Percentiles rank a stretch among this genome's conserved stretches.
These are phyloP conservation scores for Pseudocercospora cruenta DNA, from an alignment of 2,329 filamentous ascomycete species.

Conservation along the genomic window DNA sequence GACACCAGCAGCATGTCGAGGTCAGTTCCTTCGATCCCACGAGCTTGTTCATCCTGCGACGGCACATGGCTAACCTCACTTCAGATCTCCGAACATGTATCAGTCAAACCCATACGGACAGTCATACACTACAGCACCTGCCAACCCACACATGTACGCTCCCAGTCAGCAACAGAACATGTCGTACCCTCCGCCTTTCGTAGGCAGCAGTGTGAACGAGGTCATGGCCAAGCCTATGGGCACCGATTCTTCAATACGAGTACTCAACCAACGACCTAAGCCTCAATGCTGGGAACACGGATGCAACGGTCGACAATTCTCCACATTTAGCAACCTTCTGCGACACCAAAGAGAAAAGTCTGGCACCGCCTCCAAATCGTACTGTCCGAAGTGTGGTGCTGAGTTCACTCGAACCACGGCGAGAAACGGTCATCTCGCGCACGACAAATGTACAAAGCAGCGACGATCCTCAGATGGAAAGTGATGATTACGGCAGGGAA, in stretches of 20 bases:
- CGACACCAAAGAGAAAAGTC: constrained; percentile 94
- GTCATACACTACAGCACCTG: constrained; percentile 32
- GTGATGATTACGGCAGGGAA: constrained; percentile 17
- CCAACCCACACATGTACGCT: constrained; percentile 31
- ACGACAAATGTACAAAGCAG: constrained; percentile 87
- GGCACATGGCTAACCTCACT: constrained; percentile 6
- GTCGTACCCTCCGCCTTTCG: constrained; percentile 32
- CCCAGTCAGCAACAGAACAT: constrained; percentile 21
- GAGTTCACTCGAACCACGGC: constrained; percentile 90
- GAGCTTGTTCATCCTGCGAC: constrained; percentile 3
- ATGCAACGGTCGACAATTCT: constrained; percentile 93
- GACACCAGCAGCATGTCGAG: constrained; percentile 28
- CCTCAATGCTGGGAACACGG: constrained; percentile 97
- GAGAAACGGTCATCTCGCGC: constrained; percentile 80
- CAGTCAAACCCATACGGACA: constrained; percentile 34
- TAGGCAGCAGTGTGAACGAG: constrained; percentile 30
- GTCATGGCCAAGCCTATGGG: constrained; percentile 27
- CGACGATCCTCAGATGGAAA: constrained; percentile 52
- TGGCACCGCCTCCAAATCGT: constrained; percentile 83
- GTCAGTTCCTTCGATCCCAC: constrained; percentile 22
- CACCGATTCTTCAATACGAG: constrained; percentile 37
- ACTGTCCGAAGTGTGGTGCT: constrained; percentile 87
- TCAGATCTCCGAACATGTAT: constrained; percentile 39
- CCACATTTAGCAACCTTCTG: constrained; percentile 92
- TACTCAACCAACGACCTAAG: constrained; percentile 63